These are phyloP conservation scores for Solanum infundibuliforme DNA, from an alignment of 257 asterid species.

Conservation along the genomic window DNA sequence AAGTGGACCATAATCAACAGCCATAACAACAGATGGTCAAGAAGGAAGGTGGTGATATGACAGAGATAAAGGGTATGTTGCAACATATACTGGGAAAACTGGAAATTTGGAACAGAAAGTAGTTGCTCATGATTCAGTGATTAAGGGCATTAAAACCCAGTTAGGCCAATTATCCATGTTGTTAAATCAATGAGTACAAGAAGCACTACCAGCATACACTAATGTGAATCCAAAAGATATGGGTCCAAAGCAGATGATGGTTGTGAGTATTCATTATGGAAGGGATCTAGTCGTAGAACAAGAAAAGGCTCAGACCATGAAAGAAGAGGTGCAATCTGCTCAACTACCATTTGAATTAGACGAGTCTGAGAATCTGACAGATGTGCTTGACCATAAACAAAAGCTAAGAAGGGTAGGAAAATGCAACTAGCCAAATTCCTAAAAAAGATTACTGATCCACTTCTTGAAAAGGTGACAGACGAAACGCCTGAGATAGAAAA, in stretches of 20 bases:
- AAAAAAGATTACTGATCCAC: not conserved
- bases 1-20: not conserved
- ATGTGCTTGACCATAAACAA: not conserved
- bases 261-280: not conserved
- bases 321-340: not conserved
- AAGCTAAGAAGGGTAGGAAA: not conserved
- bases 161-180: not conserved
- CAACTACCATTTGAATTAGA: not conserved
- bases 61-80: not conserved
- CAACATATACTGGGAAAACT: not conserved
- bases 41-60: not conserved
- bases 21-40: not conserved
- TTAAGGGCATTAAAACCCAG: not conserved
- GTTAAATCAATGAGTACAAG: not conserved
- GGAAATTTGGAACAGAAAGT: not conserved
- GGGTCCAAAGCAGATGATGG: not conserved
- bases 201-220: not conserved
- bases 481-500: not conserved
- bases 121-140: not conserved
- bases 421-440: too few species aligned
- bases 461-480: not conserved
- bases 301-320: not conserved
- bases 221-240: not conserved
- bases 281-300: not conserved
- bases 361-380: fast-evolving